Percentiles rank a stretch among this genome's conserved stretches.
These are phyloP conservation scores for Coemansia sp. DNA, from an alignment of 192 early-diverging fungal genomes.

Conservation along the genomic window DNA sequence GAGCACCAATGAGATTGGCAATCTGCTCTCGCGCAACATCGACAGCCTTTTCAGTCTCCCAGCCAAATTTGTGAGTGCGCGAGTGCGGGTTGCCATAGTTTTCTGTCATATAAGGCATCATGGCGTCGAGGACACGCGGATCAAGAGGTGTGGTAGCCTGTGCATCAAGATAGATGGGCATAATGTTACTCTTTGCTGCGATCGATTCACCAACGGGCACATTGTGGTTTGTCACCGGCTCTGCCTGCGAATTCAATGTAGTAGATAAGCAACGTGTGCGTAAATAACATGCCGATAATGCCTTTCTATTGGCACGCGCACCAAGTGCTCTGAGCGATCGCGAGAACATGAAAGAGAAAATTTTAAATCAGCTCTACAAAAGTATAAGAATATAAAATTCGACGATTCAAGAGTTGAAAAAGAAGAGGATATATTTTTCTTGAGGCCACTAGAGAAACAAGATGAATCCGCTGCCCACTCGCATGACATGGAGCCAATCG, in stretches of 20 bases:
- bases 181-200: conserved; percentile 12
- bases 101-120: conserved; percentile 92
- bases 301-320: conserved; percentile 6
- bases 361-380: not conserved
- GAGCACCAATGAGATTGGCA: conserved; percentile 82
- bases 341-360: conserved; percentile 18
- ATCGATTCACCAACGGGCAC: conserved; percentile 19
- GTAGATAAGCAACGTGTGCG: conserved; percentile 27
- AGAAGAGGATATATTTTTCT: too few species aligned
- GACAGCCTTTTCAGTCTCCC: conserved; percentile 90
- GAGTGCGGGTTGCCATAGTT: conserved; percentile 96
- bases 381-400: not conserved
- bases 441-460: not conserved
- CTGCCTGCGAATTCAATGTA: conserved; percentile 17
- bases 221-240: conserved; percentile 47
- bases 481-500: too few species aligned
- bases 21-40: conserved; percentile 87
- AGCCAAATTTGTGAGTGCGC: conserved; percentile 94
- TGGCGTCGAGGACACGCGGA: conserved; percentile 87
- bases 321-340: conserved; percentile 18
- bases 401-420: too few species aligned
- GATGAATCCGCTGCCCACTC: not conserved
- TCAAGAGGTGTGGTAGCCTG: conserved; percentile 94
- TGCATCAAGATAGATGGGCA: conserved; percentile 91
- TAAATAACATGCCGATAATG: conserved; percentile 3